Conservation (phyloP, 495 filamentous ascomycete species). For the Aspergillus haitiensis region DNA sequence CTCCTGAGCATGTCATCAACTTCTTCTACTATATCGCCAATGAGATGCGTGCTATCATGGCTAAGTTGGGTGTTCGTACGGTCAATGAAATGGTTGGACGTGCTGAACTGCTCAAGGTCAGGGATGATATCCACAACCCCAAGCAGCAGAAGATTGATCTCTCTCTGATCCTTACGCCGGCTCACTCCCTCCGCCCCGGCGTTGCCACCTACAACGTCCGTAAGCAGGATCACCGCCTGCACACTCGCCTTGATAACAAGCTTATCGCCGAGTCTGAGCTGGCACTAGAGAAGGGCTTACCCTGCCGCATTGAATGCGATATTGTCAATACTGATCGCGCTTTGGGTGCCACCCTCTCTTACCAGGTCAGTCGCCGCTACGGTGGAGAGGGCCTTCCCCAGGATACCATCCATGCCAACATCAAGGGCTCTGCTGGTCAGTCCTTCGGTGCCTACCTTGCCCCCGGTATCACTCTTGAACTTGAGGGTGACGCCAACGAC, state of each 20-base stretch:
- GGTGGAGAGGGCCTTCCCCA: slow-evolving; percentile 88
- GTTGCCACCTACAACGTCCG: slow-evolving; percentile 98
- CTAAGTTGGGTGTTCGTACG: slow-evolving; percentile 88
- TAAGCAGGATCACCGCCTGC: slow-evolving; percentile 94
- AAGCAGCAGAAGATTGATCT: slow-evolving; percentile 96
- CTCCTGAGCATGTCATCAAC: slow-evolving; percentile 98
- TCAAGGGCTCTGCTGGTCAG: slow-evolving; percentile 97
- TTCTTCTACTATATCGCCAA: slow-evolving; percentile 99
- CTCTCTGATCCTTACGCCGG: slow-evolving; percentile 92
- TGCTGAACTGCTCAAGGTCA: slow-evolving; percentile 81
- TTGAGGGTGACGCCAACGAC: slow-evolving; percentile 97
- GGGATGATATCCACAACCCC: slow-evolving; percentile 81
- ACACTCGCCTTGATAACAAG: slow-evolving; percentile 96
- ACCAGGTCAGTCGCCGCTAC: slow-evolving; percentile 91
- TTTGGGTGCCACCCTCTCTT: slow-evolving; percentile 92
- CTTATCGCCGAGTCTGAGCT: slow-evolving; percentile 96
- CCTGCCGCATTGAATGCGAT: slow-evolving; percentile 93
- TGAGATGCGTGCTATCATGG: slow-evolving; percentile 98
- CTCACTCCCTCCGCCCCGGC: slow-evolving; percentile 92
- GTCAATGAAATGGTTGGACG: slow-evolving; percentile 99
- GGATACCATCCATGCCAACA: slow-evolving; percentile 95
- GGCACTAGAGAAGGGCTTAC: slow-evolving; percentile 93
- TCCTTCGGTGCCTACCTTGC: slow-evolving; percentile 97
- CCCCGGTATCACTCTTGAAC: slow-evolving; percentile 91
- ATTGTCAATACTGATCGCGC: slow-evolving; percentile 98